Percentiles rank a stretch among this genome's conserved stretches.
These are phyloP conservation scores for Fusarium sp. DNA, from an alignment of 2,329 filamentous ascomycete species.

Conservation along the genomic window DNA sequence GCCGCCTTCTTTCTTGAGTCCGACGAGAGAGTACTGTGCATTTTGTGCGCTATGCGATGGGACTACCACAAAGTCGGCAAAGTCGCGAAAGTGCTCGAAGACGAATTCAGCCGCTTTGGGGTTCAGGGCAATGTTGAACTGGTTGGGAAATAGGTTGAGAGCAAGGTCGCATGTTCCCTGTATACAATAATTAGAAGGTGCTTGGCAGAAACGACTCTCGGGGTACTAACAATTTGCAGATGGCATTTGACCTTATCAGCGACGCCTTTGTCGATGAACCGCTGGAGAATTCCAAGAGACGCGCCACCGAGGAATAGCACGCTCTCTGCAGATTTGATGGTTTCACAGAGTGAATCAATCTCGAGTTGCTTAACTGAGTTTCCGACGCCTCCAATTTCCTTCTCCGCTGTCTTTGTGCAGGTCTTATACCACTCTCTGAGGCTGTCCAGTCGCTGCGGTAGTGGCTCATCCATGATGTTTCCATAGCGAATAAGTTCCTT, in stretches of 20 bases:
- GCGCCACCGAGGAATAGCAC: slow-evolving; percentile 40
- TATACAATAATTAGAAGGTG: neutral
- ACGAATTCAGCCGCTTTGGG: slow-evolving; percentile 29
- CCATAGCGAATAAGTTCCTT: slow-evolving; percentile 29
- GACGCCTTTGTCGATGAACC: slow-evolving; percentile 32
- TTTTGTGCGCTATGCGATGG: slow-evolving; percentile 41
- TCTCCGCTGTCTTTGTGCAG: slow-evolving; percentile 21
- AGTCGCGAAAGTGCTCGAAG: slow-evolving; percentile 23
- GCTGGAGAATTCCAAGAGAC: slow-evolving; percentile 33
- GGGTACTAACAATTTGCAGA: slow-evolving; percentile 33
- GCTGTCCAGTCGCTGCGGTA: slow-evolving; percentile 6
- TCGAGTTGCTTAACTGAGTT: slow-evolving; percentile 12
- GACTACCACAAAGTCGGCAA: slow-evolving; percentile 34
- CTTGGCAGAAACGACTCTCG: neutral
- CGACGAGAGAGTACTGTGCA: slow-evolving; percentile 34
- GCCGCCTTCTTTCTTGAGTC: slow-evolving; percentile 26
- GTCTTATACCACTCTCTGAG: slow-evolving; percentile 33
- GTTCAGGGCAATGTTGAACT: slow-evolving; percentile 41
- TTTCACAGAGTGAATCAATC: slow-evolving; percentile 21
- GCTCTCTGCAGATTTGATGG: slow-evolving; percentile 27
- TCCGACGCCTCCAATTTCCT: neutral
- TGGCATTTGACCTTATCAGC: slow-evolving; percentile 35
- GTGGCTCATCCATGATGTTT: slow-evolving; percentile 17
- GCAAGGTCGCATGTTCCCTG: slow-evolving; percentile 40
- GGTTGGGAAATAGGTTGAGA: slow-evolving; percentile 39